Percentiles rank a stretch among this genome's conserved stretches.
Conservation (phyloP, 2,329 filamentous ascomycete species). For the Thielaviopsis populi region DNA sequence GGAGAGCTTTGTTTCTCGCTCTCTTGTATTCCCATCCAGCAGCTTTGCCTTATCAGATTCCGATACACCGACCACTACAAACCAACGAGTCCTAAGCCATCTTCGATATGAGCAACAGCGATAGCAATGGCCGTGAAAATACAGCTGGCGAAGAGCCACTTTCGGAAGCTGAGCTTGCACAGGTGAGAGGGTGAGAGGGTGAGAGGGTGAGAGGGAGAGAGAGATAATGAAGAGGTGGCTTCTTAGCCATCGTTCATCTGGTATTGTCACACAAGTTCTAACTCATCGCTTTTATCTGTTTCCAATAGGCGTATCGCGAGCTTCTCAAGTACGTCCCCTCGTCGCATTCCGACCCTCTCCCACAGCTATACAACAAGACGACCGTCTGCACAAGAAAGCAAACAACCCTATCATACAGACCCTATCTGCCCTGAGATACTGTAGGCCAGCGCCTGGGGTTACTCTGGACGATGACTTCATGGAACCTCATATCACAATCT, state of each 20-base stretch:
- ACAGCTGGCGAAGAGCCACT: conserved; percentile 22
- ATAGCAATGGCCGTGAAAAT: not conserved
- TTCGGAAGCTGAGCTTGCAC: not conserved
- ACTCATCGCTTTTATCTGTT: not conserved
- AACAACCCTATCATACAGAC: not conserved
- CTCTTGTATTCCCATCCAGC: too few species aligned
- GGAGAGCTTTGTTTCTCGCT: too few species aligned
- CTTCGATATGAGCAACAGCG: not conserved
- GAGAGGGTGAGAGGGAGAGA: too few species aligned
- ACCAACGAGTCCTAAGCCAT: too few species aligned
- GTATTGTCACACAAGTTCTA: not conserved
- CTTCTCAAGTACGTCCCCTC: not conserved
- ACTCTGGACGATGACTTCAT: not conserved
- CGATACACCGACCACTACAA: too few species aligned
- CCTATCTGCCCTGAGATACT: not conserved
- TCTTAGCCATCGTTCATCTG: too few species aligned
- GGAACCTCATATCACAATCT: not conserved
- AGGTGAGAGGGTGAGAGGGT: too few species aligned
- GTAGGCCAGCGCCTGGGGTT: not conserved
- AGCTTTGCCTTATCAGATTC: too few species aligned
- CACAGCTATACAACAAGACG: not conserved
- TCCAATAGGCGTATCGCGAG: not conserved
- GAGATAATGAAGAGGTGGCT: not conserved
- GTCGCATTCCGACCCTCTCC: not conserved
- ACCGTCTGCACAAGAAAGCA: not conserved